These are phyloP conservation scores for Rhododendron mucronatum DNA, from an alignment of 148 eudicot species.

Conservation along the genomic window DNA sequence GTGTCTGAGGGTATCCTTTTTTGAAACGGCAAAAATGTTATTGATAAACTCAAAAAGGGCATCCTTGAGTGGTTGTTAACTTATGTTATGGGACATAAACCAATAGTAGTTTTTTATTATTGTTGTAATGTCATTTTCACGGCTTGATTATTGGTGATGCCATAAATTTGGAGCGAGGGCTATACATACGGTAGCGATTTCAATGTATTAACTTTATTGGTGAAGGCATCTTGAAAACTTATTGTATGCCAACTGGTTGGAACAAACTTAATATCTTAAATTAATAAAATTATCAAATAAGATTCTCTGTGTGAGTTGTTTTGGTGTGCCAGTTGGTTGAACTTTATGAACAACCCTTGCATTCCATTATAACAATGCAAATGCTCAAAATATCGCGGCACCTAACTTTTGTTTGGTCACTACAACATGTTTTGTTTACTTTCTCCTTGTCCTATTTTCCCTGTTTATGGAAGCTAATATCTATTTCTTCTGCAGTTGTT, in stretches of 20 bases:
- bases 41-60: no score
- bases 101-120: neutral
- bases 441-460: neutral
- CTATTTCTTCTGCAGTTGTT: constrained; percentile 45
- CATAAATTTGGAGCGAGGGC: neutral
- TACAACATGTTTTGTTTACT: neutral
- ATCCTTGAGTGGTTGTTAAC: neutral
- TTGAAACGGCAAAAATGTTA: no score
- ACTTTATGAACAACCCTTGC: neutral
- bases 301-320: neutral
- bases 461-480: neutral
- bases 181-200: neutral
- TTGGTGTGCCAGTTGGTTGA: neutral
- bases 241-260: neutral
- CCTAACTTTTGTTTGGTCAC: neutral
- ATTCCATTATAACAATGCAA: neutral
- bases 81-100: neutral
- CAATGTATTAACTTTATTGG: neutral
- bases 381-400: neutral
- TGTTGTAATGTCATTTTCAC: no score
- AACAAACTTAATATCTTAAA: neutral
- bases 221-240: neutral
- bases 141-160: neutral
- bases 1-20: neutral
- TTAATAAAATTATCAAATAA: neutral